Evolutionary conservation across 345 rosid species (phyloP), one percentile per base, ranked within the genome.

Genomic region (Lepidium sativum): DNA sequence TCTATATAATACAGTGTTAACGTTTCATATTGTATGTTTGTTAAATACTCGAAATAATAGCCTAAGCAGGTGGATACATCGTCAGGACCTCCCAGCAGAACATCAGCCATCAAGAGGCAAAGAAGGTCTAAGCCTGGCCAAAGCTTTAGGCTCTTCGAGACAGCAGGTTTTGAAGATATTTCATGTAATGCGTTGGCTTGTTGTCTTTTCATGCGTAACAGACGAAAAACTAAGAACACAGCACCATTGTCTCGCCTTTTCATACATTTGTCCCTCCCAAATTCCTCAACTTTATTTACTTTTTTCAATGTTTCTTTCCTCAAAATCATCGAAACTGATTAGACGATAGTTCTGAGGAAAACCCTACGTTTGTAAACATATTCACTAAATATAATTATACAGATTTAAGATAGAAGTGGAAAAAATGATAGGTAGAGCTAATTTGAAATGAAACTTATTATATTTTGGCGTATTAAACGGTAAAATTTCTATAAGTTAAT

Each of bases 171-270:
- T 0, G 13, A n/a, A 44, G 40, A 23, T 42, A 44, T 4, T 39
- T 58, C 27, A 68, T 69, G 54, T 21, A 35, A 62, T 64, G 40
- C 34, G 18, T 60, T 52, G 47, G 41, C 48, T 27, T 52, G 37
- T 7, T 33, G 20, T 41, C 17, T 49, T 43, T 38, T 25, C 39
- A 39, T 18, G 23, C 59, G 60, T 68, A 59, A 20, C 43, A 68
- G 35, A 50, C 21, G 16, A 47, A 45, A 8, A 45, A 8, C 6
- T 48, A 12, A 59, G 18, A 50, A 49, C 60, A 56, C 56, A 18
- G 10, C 18, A 68, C 66, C 60, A 38, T 57, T 58, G 74, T 54
- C 63, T 62, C 50, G 41, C 33, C 56, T 54, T 43, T 37, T 9
- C 18, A 33, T 60, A 42, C 73, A 69, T 15, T 25, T 60, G 73